Evolutionary conservation across 192 early-diverging fungal species (phyloP).

Genomic region (Coemansia sp.): DNA sequence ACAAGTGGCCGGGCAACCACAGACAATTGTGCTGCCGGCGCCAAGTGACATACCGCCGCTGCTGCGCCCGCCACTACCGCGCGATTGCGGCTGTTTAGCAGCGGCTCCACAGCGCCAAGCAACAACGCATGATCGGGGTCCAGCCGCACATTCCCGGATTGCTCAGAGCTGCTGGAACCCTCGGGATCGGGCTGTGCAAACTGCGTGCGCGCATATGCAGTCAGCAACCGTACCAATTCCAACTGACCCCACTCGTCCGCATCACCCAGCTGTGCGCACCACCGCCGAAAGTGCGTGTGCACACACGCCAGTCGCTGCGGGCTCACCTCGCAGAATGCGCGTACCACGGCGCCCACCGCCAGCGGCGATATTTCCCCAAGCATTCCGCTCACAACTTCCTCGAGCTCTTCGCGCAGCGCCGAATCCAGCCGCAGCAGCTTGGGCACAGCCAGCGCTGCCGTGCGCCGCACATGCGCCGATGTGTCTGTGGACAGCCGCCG

Average conservation of each 20-base stretch:
- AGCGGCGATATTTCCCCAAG: constrained; percentile 83
- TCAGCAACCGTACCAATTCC: constrained; percentile 74
- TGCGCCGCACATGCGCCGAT: constrained; percentile 91
- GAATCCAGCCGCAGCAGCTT: constrained; percentile 80
- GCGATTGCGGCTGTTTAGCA: constrained; percentile 83
- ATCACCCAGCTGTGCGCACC: constrained; percentile 81
- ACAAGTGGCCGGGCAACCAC: constrained; percentile 72
- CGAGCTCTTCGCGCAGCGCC: constrained; percentile 68
- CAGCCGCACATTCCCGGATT: constrained; percentile 27
- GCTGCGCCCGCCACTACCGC: constrained; percentile 74
- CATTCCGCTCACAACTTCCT: constrained; percentile 72
- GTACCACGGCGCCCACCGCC: constrained; percentile 83
- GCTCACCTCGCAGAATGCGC: constrained; percentile 84
- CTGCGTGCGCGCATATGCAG: constrained; percentile 74
- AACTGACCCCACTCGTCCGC: constrained; percentile 97
- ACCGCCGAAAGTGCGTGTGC: constrained; percentile 84
- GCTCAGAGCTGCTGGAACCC: not conserved
- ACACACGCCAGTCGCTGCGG: constrained; percentile 82
- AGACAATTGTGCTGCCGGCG: constrained; percentile 57
- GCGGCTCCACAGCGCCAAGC: constrained; percentile 63
- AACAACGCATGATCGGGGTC: constrained; percentile 83
- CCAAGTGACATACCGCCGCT: constrained; percentile 68
- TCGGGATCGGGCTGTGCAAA: constrained; percentile 16
- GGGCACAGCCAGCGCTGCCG: constrained; percentile 85
- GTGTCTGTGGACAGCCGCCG: constrained; percentile 82